These are phyloP conservation scores for Diaporthe citri DNA, from an alignment of 2,329 filamentous ascomycete genomes.

Conservation along the genomic window DNA sequence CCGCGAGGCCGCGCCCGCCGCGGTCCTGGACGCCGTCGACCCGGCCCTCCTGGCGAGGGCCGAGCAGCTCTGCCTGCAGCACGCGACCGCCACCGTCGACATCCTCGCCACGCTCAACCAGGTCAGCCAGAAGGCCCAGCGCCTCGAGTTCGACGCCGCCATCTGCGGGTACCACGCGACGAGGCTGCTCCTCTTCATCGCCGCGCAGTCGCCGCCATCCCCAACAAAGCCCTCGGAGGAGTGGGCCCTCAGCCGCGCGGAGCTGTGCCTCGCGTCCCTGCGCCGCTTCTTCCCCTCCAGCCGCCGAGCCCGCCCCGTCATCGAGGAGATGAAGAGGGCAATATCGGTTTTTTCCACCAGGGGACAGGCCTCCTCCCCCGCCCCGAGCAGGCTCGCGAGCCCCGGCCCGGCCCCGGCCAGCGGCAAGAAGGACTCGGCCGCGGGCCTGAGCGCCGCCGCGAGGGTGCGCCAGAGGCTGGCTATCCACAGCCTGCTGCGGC, in stretches of 20 bases:
- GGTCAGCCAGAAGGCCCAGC: constrained; percentile 37
- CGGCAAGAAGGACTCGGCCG: constrained; percentile 29
- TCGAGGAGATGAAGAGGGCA: constrained; percentile 45
- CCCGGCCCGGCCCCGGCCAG: background rate
- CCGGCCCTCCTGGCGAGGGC: constrained; percentile 47
- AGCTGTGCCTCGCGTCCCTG: constrained; percentile 46
- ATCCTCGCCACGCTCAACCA: constrained; percentile 43
- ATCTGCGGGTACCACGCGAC: constrained; percentile 44
- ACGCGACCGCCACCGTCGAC: constrained; percentile 40
- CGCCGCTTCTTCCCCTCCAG: constrained; percentile 46
- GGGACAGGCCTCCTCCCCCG: background rate
- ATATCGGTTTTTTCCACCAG: constrained; percentile 41
- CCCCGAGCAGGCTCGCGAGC: constrained; percentile 26
- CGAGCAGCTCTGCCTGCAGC: constrained; percentile 41
- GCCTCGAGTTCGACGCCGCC: constrained; percentile 44
- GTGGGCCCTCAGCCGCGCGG: constrained; percentile 45
- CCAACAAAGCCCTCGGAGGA: constrained; percentile 42
- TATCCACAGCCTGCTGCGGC: constrained; percentile 48
- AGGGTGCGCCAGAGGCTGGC: constrained; percentile 45
- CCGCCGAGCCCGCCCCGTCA: constrained; percentile 45
- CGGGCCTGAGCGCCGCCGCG: constrained; percentile 42
- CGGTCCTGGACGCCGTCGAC: constrained; percentile 47
- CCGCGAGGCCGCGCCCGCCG: constrained; percentile 53
- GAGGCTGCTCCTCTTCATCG: constrained; percentile 44
- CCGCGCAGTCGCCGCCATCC: constrained; percentile 42